Evolutionary conservation across 83 land plant genomes (phyloP), one percentile per base, ranked within the genome.

Genomic region (Picea engelmannii): DNA sequence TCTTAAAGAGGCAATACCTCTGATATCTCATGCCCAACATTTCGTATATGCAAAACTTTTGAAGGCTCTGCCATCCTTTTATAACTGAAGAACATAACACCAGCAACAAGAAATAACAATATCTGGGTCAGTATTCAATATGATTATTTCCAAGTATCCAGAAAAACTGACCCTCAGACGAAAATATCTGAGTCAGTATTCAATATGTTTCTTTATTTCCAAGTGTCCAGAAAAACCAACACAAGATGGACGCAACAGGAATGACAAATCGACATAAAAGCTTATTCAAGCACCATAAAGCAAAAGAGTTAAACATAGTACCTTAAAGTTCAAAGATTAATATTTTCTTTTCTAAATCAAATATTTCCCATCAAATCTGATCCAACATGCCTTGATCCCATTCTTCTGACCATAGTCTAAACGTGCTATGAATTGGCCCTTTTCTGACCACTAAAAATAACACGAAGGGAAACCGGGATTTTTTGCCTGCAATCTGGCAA

Each of bases 1-100:
- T 13, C 23, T 35, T 5, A 42, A 23, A 64, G 27, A 17, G 31
- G 63, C 6, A 23, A 15, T 79, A 93, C 99, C 92, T 96, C 97
- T 12, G 97, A 80, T 69, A 96, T 94, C 70, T 96, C 97, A 11
- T 88, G 94, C 17, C 97, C 97, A 16, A 96, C 99, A 68, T 96
- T 96, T 16, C 99, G 94, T 5, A 96, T 82, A 83, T 94, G 99
- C 62, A 96, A 87, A 21, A 96, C 99, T 80, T 94, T 96, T 0
- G 99, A 94, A 31, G 94, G 93, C 74, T 96, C 97, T 11, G 96
- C 42, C 98, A 96, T 95, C 80, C 40, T 78, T 16, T 38, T 20
- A 73, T 20, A 78, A 4, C 63, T 23, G 25, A 66, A 66, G 25
- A 63, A 63, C 11, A 66, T 66, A 23, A 66, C 35, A 66, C 15